Conservation (phyloP, 257 asterid species). For the Rehmannia glutinosa region DNA sequence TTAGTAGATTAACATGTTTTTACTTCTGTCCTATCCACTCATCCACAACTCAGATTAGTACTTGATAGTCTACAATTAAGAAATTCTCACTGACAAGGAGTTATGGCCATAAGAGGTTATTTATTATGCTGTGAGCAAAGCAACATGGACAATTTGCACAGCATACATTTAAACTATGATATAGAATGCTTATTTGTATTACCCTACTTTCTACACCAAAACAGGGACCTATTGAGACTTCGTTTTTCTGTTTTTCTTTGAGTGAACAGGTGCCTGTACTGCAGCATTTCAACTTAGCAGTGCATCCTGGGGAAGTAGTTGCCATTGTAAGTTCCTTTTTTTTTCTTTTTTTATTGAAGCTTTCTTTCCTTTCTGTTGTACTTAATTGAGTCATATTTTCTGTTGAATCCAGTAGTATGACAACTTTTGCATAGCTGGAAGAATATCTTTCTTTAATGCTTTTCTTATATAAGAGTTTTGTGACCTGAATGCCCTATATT, state of each 20-base stretch:
- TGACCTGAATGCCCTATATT: conserved; percentile 8
- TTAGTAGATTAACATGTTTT: conserved; percentile 8
- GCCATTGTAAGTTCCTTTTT: conserved; percentile 68
- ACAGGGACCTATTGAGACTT: background rate
- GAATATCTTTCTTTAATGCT: background rate
- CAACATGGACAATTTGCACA: background rate
- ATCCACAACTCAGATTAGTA: background rate
- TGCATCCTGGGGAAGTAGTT: conserved; percentile 85
- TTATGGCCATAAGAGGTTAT: background rate
- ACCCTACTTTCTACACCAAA: background rate
- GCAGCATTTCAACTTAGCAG: conserved; percentile 54
- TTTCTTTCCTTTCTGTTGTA: conserved; percentile 1
- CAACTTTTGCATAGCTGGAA: background rate
- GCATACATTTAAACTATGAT: background rate
- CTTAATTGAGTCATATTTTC: background rate
- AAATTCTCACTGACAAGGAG: background rate
- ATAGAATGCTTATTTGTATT: conserved; percentile 5
- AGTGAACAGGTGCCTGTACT: conserved; percentile 68
- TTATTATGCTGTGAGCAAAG: conserved; percentile 4
- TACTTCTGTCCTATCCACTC: background rate
- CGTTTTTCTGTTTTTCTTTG: conserved; percentile 1
- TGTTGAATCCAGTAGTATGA: conserved; percentile 3
- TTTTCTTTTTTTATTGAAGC: background rate
- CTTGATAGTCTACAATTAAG: conserved; percentile 1
- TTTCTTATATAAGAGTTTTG: background rate